phyloP scores from a whole-genome alignment of 2,329 filamentous ascomycete genomes.

The Aspergillus transmontanensis region DNA sequence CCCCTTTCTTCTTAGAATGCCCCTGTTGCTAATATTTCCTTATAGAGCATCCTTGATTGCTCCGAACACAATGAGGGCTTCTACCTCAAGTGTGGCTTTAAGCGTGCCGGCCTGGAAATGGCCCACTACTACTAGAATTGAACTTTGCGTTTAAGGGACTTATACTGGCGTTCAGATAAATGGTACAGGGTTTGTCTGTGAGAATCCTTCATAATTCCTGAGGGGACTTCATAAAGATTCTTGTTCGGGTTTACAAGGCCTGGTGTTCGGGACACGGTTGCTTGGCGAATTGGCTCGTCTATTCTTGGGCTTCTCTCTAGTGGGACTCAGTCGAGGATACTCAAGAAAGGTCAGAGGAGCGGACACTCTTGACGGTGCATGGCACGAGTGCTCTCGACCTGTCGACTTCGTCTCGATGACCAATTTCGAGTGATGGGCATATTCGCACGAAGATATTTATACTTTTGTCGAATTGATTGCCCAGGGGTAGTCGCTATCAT shows the following conservation, averaged over 20 bases:
- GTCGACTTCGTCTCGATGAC: background rate
- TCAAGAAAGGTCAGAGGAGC: background rate
- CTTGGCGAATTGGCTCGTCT: background rate
- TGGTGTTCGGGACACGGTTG: background rate
- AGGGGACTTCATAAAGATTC: background rate
- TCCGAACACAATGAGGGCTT: slow-evolving; percentile 96
- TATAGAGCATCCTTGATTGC: slow-evolving; percentile 88
- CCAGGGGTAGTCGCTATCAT: background rate
- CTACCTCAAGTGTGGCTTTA: slow-evolving; percentile 97
- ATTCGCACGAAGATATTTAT: background rate
- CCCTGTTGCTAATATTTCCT: slow-evolving; percentile 15
- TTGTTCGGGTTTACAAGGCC: background rate
- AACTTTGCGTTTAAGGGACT: background rate
- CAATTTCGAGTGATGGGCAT: background rate
- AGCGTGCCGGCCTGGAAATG: slow-evolving; percentile 91
- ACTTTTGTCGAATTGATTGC: background rate
- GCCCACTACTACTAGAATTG: slow-evolving; percentile 77
- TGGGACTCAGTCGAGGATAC: background rate
- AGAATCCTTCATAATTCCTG: background rate
- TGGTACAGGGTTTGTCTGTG: slow-evolving; percentile 1
- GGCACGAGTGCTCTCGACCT: background rate
- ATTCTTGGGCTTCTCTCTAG: background rate
- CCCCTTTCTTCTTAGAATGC: background rate
- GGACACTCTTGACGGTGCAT: background rate
- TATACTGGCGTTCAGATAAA: slow-evolving; percentile 6